Conservation (phyloP, 352 stramenopile genomes). For the Pythium aquatile region DNA sequence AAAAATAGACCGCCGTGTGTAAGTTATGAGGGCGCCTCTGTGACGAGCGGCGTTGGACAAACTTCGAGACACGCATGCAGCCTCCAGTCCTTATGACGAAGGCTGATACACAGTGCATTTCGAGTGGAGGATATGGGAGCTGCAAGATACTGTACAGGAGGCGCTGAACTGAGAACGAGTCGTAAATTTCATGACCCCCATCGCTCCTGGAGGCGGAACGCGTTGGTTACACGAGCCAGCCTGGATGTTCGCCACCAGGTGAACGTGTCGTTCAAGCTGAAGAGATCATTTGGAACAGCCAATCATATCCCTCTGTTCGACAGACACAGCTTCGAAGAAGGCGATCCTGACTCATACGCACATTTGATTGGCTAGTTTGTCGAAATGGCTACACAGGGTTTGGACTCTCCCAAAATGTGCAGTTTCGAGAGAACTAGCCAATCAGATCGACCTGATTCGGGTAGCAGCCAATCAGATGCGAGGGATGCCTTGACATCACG, state of each 20-base stretch:
- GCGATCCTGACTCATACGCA: too few species aligned
- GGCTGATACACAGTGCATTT: too few species aligned
- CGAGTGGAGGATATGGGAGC: too few species aligned
- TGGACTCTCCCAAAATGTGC: too few species aligned
- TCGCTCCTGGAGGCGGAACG: not conserved
- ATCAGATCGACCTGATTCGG: too few species aligned
- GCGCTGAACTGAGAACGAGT: not conserved
- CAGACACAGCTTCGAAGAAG: too few species aligned
- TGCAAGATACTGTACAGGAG: not conserved
- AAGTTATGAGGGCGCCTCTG: not conserved
- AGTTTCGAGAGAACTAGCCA: too few species aligned
- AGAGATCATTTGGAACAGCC: not conserved
- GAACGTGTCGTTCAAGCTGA: not conserved
- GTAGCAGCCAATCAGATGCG: not conserved
- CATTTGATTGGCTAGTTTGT: too few species aligned
- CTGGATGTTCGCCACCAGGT: not conserved
- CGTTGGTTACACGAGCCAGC: not conserved
- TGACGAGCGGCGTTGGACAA: not conserved
- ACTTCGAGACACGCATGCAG: not conserved
- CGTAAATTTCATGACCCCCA: not conserved
- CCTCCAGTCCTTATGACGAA: not conserved
- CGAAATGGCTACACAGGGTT: too few species aligned
- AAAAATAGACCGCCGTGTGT: not conserved
- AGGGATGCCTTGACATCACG: not conserved
- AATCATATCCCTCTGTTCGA: too few species aligned